Evolutionary conservation across 2,329 filamentous ascomycete species (phyloP), one percentile per base, ranked within the genome.

Genomic region (Penicillium palitans): DNA sequence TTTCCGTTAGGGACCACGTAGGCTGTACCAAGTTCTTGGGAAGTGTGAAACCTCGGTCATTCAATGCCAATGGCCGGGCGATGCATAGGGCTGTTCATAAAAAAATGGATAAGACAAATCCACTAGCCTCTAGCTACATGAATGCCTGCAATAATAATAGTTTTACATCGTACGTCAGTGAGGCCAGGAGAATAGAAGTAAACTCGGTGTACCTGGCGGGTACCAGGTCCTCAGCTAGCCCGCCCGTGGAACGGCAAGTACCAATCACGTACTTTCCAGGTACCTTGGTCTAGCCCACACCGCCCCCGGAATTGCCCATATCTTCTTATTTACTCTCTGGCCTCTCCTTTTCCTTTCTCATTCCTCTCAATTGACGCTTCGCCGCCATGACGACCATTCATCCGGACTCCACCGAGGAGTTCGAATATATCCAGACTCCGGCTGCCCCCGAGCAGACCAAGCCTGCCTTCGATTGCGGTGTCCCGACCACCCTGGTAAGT

Each of bases 401-500:
- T 59, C 73, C 78, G 57, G 76, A 79, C 75, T 78, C 77, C 68
- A 71, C 67, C 21, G 77, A 79, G 68, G 79, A 80, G 70, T 79
- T 80, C 69, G 79, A 81, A 69, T 81, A 79, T 68, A 79, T 88
- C 63, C 79, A 85, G 68, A 88, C 85, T 68, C 85, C 86, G 60
- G 76, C 81, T 64, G 84, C 84, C 64, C 77, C 82, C 50, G 77
- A 73, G 54, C 80, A 80, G 60, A 77, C 78, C 59, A 78, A 80
- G 50, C 79, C 83, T 57, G 70, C 77, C 50, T 80, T 81, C 54
- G 78, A 86, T 65, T 87, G 81, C 70, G 85, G 85, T 69, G 85
- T 88, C 55, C 78, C 81, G 66, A 86, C 83, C 41, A 87, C 86
- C 52, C 78, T 81, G 66, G 85, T 87, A 78, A 67, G 83, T 74